These are phyloP conservation scores for Xylariaceae sp. DNA, from an alignment of 2,329 filamentous ascomycete species.

Conservation along the genomic window DNA sequence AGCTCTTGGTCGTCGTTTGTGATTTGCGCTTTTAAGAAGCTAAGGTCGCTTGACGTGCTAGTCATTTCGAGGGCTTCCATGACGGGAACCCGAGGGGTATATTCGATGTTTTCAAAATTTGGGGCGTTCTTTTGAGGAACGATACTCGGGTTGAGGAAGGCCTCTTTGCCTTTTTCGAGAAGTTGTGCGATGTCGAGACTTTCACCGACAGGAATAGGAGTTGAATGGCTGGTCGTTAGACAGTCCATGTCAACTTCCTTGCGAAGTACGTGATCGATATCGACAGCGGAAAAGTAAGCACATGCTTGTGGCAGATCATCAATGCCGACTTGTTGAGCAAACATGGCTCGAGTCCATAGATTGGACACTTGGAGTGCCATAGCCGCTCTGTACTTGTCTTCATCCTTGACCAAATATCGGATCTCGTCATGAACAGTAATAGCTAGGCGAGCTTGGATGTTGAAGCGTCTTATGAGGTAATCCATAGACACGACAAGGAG, in stretches of 20 bases:
- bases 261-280: conserved; percentile 91
- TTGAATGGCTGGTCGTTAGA: conserved; percentile 80
- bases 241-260: conserved; percentile 99
- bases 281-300: conserved; percentile 92
- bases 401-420: conserved; percentile 80
- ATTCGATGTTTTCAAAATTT: conserved; percentile 59
- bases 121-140: conserved; percentile 55
- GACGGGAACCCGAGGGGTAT: conserved; percentile 70
- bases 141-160: conserved; percentile 65
- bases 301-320: conserved; percentile 90
- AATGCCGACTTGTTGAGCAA: conserved; percentile 94
- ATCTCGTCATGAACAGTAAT: conserved; percentile 99
- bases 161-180: conserved; percentile 67
- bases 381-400: conserved; percentile 84
- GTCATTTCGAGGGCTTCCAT: conserved; percentile 68
- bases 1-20: conserved; percentile 71
- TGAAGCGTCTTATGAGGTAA: conserved; percentile 81
- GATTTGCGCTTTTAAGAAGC: conserved; percentile 84
- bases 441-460: conserved; percentile 77
- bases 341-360: conserved; percentile 96
- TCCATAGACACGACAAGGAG: conserved; percentile 93
- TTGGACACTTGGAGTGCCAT: conserved; percentile 94
- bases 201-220: conserved; percentile 79
- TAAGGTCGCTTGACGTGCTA: conserved; percentile 44
- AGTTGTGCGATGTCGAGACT: conserved; percentile 79